Evolutionary conservation across 208 protist genomes (phyloP).

Genomic region (Trypanosoma mega): DNA sequence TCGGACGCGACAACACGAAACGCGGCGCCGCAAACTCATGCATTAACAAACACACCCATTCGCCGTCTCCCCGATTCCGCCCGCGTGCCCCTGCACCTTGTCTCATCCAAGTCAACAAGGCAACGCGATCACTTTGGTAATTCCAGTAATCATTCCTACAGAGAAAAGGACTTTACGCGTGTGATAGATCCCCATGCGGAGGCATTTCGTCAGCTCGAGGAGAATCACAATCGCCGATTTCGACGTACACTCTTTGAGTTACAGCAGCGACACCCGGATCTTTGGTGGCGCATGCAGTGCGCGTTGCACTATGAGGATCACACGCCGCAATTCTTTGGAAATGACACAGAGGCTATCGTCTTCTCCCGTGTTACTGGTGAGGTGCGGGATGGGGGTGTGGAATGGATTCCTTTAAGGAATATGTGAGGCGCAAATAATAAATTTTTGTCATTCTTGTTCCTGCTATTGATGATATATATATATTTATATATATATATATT

Average conservation of each 20-base stretch:
- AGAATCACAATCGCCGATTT: conserved; percentile 17
- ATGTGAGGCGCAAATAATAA: background rate
- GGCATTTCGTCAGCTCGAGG: conserved; percentile 13
- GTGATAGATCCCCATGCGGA: conserved; percentile 10
- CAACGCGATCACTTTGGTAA: too few relatives aligned
- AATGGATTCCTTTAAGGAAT: conserved; percentile 9
- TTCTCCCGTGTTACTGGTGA: conserved; percentile 23
- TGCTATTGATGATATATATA: too few relatives aligned
- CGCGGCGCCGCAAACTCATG: too few relatives aligned
- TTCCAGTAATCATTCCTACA: too few relatives aligned
- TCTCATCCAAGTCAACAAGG: too few relatives aligned
- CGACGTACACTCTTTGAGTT: conserved; percentile 6
- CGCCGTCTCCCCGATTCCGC: too few relatives aligned
- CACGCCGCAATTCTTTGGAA: conserved; percentile 17
- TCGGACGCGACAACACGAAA: too few relatives aligned
- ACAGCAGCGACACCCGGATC: conserved; percentile 23
- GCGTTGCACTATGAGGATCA: conserved; percentile 9
- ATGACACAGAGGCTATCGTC: background rate
- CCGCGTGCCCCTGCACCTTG: too few relatives aligned
- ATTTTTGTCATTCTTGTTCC: too few relatives aligned
- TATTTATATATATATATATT: too few relatives aligned
- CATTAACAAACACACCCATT: too few relatives aligned
- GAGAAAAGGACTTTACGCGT: too few relatives aligned
- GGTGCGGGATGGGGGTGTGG: conserved; percentile 18
- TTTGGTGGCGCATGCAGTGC: conserved; percentile 22